Conservation (phyloP, 495 filamentous ascomycete genomes). For the Daldinia childiae region DNA sequence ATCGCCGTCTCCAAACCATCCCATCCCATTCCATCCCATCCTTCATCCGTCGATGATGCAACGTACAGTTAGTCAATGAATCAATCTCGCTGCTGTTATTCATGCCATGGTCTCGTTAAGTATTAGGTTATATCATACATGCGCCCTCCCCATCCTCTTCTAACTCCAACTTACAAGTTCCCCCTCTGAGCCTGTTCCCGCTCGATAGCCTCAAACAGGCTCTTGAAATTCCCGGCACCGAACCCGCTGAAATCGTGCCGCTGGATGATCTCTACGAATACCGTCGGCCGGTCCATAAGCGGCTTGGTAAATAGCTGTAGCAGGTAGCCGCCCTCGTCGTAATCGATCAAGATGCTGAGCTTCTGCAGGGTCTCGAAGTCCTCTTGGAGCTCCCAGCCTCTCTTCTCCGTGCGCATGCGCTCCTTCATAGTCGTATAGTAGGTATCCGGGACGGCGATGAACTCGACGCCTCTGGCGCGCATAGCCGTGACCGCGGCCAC, state of each 20-base stretch:
- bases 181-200: conserved; percentile 84
- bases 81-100: conserved; percentile 8
- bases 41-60: background rate
- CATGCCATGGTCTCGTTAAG: conserved; percentile 26
- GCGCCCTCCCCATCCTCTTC: background rate
- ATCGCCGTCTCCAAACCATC: no score
- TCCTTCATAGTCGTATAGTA: conserved; percentile 82
- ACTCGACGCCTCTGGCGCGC: conserved; percentile 82
- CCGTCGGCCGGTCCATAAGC: conserved; percentile 89
- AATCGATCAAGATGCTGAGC: conserved; percentile 88
- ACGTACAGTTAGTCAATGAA: background rate
- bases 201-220: conserved; percentile 91
- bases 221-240: conserved; percentile 95
- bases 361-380: conserved; percentile 76
- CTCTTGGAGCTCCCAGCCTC: conserved; percentile 69
- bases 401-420: conserved; percentile 66
- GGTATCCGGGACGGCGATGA: conserved; percentile 82
- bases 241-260: conserved; percentile 87
- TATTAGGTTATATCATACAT: background rate
- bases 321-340: conserved; percentile 88
- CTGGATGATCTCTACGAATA: conserved; percentile 95
- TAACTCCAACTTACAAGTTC: conserved; percentile 65
- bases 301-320: conserved; percentile 91
- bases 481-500: conserved; percentile 76
- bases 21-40: background rate